Base-by-base conservation (phyloP, 768 basidiomycete species). In the Kwoniella heveanensis region DNA sequence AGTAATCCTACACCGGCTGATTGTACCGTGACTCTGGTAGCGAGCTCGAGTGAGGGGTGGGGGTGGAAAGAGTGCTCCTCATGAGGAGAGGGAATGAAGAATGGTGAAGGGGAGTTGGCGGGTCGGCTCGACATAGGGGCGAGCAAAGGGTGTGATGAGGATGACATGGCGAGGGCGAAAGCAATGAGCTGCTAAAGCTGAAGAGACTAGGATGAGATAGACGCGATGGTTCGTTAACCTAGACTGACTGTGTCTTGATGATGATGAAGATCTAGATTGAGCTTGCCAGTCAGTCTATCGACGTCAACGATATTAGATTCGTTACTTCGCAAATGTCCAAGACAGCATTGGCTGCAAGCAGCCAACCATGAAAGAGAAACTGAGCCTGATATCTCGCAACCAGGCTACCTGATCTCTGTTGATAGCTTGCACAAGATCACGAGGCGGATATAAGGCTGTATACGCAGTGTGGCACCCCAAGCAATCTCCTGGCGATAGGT, bases 1-100 rank as follows among this genome's bases (percentile, higher is more conserved):
- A 83, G 70, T 54, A 83, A 67, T 5, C 83, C 83, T 12, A 82
- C 81, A 51, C 77, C 82, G 15, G 79, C 80, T 26, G 69, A 70
- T 54, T 80, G 77, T 13, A 76, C 39, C 6, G 78, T 80, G 9
- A 78, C 78, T 48, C 68, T 69, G 15, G 77, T 70, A 25, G 80
- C 80, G 30, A 72, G 56, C 30, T 62, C 53, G 36, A 78, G 53
- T 25, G 73, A 63, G 15, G 74, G 63, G 29, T 78, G 72, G 17
- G 78, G 73, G 54, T 73, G 72, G 60, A 75, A 79, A 24, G 67
- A 57, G 54, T 64, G 64, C 21, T 65, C 66, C 65, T 77, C 78
- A 27, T 60, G 30, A 5, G 72, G 54, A 17, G 78, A 73, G 19
- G 63, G 74, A 62, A 72, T 67, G 62, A 74, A 74, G 67, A 69